Evolutionary conservation across 169 alveolate genomes (phyloP).

Genomic region (Plasmodium inui): DNA sequence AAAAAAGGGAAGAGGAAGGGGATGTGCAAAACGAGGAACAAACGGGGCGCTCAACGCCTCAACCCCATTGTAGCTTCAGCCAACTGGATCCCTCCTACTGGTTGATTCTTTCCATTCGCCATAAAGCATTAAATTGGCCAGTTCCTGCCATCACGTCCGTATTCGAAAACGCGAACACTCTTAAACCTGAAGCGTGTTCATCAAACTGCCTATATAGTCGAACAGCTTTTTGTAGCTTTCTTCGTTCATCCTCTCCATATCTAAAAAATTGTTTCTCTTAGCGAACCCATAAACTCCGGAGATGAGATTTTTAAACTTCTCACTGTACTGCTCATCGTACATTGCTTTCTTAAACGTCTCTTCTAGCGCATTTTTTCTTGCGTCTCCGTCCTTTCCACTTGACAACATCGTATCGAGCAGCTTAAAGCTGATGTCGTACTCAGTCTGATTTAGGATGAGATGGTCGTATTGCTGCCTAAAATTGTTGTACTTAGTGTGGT

Average conservation of each 20-base stretch:
- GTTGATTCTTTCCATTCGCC: background rate
- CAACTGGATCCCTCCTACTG: background rate
- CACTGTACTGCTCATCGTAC: background rate
- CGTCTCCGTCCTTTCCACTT: background rate
- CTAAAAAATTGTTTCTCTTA: slow-evolving; percentile 3
- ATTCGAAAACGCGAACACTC: background rate
- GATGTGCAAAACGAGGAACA: background rate
- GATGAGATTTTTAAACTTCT: slow-evolving; percentile 6
- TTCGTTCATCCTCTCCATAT: background rate
- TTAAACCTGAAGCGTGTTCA: background rate
- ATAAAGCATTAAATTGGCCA: background rate
- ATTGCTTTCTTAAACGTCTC: background rate
- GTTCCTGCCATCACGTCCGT: background rate
- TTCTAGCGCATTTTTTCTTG: background rate
- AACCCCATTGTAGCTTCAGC: background rate
- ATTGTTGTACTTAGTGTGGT: slow-evolving; percentile 1
- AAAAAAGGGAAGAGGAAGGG: background rate
- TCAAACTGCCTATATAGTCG: background rate
- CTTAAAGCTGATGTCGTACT: background rate
- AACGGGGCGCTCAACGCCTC: background rate
- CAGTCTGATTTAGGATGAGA: background rate
- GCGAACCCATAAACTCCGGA: slow-evolving; percentile 12
- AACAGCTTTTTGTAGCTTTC: background rate
- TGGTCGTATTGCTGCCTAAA: slow-evolving; percentile 1
- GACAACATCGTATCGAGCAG: background rate